phyloP scores from a whole-genome alignment of 768 basidiomycete genomes.

The Leccinum aurantiacum region DNA sequence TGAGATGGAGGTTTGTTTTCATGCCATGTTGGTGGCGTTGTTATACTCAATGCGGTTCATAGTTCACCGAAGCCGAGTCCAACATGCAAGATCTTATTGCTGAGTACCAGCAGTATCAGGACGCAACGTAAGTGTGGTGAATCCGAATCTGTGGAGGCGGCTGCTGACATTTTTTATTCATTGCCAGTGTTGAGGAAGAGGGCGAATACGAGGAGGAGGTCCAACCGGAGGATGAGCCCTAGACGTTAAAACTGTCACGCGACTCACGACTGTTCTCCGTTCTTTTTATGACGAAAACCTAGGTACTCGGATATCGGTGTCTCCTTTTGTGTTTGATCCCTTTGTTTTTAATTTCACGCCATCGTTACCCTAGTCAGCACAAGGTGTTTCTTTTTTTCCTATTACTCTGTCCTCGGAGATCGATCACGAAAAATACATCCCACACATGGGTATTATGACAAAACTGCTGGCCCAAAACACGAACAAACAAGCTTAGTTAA shows the following conservation, averaged over 20 bases:
- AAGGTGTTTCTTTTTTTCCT: slow-evolving; percentile 14
- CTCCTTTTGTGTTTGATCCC: slow-evolving; percentile 29
- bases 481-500: slow-evolving; percentile 6
- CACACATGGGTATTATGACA: background rate
- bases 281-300: slow-evolving; percentile 36
- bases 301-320: slow-evolving; percentile 35
- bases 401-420: background rate
- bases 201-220: slow-evolving; percentile 86
- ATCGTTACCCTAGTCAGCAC: slow-evolving; percentile 33
- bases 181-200: slow-evolving; percentile 74
- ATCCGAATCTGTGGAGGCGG: background rate
- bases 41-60: slow-evolving; percentile 6
- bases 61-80: slow-evolving; percentile 98
- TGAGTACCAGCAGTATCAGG: slow-evolving; percentile 97
- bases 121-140: slow-evolving; percentile 73
- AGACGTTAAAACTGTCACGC: slow-evolving; percentile 27
- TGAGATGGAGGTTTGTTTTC: slow-evolving; percentile 78
- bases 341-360: slow-evolving; percentile 32
- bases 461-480: slow-evolving; percentile 4
- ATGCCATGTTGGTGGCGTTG: background rate
- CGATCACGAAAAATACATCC: slow-evolving; percentile 5
- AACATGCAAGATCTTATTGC: slow-evolving; percentile 99
- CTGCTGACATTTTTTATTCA: slow-evolving; percentile 12
- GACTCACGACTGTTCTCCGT: slow-evolving; percentile 21
- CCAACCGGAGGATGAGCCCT: slow-evolving; percentile 58